Conservation (phyloP, 2,329 filamentous ascomycete species). For the Mariannaea sp. region DNA sequence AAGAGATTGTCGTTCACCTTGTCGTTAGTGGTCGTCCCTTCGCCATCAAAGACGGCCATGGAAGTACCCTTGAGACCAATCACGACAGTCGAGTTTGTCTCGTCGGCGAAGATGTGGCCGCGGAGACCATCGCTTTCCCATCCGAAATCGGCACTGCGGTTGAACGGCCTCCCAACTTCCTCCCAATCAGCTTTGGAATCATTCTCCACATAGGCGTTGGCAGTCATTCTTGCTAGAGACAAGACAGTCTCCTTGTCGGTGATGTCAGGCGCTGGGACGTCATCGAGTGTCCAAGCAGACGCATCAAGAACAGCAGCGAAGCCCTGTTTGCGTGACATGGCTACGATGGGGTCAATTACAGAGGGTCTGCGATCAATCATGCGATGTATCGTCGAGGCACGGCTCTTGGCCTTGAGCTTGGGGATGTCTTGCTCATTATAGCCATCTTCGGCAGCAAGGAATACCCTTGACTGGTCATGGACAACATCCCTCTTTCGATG, state of each 20-base stretch:
- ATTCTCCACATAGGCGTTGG: constrained; percentile 83
- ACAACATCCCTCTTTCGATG: constrained; percentile 76
- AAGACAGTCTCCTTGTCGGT: constrained; percentile 85
- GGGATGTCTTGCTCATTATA: constrained; percentile 56
- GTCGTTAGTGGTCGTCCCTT: constrained; percentile 94
- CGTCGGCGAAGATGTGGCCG: constrained; percentile 90
- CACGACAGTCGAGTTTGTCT: constrained; percentile 82
- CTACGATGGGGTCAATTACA: constrained; percentile 78
- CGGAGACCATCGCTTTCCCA: constrained; percentile 89
- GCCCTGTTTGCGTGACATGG: constrained; percentile 70
- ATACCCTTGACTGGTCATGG: constrained; percentile 59
- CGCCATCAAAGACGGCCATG: constrained; percentile 91
- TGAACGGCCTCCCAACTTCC: constrained; percentile 78
- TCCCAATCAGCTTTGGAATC: constrained; percentile 79
- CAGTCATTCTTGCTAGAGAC: constrained; percentile 83
- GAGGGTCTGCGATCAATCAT: constrained; percentile 77
- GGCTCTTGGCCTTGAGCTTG: constrained; percentile 66
- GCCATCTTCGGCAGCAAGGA: constrained; percentile 64
- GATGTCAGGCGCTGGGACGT: constrained; percentile 77
- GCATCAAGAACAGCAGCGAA: constrained; percentile 69
- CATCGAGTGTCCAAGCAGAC: constrained; percentile 82
- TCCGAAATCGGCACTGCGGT: constrained; percentile 86
- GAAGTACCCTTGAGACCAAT: constrained; percentile 93
- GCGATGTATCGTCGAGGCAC: constrained; percentile 73
- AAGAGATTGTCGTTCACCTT: constrained; percentile 98